phyloP scores from a whole-genome alignment of 352 stramenopile genomes.

The Phytophthora podocarpi region DNA sequence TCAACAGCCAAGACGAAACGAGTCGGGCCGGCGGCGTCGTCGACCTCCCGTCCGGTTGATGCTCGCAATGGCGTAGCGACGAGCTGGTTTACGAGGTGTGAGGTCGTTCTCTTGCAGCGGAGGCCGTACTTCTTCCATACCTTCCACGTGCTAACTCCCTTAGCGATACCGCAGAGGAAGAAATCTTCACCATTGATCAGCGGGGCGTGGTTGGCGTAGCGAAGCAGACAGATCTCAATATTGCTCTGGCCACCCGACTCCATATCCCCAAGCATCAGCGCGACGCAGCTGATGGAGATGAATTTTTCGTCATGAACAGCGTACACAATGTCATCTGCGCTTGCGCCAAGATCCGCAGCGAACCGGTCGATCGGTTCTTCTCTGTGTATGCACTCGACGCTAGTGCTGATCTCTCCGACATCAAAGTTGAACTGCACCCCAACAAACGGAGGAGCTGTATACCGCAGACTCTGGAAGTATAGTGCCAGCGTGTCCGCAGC shows the following conservation, averaged over 20 bases:
- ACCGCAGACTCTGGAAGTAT: constrained; percentile 78
- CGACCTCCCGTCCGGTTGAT: constrained; percentile 1
- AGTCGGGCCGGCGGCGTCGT: constrained; percentile 3
- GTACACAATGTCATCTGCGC: constrained; percentile 51
- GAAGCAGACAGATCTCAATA: constrained; percentile 69
- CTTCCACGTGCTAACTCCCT: constrained; percentile 41
- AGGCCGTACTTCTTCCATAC: constrained; percentile 68
- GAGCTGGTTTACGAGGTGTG: constrained; percentile 59
- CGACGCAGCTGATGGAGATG: constrained; percentile 55
- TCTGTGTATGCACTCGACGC: constrained; percentile 41
- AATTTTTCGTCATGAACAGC: constrained; percentile 34
- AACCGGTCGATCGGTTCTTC: constrained; percentile 70
- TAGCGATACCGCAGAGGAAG: constrained; percentile 56
- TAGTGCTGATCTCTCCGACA: constrained; percentile 38
- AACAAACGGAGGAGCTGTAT: constrained; percentile 56
- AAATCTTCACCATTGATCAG: constrained; percentile 68
- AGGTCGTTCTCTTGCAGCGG: constrained; percentile 37
- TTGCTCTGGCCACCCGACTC: constrained; percentile 10
- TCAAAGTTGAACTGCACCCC: constrained; percentile 66
- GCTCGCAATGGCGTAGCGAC: constrained; percentile 37
- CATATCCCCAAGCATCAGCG: constrained; percentile 37
- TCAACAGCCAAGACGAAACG: constrained; percentile 64
- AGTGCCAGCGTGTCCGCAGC: constrained; percentile 53
- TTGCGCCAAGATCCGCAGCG: constrained; percentile 44
- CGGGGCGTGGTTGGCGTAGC: constrained; percentile 78